Base-by-base conservation (phyloP, 768 basidiomycete genomes). In the Boletales sp. region DNA sequence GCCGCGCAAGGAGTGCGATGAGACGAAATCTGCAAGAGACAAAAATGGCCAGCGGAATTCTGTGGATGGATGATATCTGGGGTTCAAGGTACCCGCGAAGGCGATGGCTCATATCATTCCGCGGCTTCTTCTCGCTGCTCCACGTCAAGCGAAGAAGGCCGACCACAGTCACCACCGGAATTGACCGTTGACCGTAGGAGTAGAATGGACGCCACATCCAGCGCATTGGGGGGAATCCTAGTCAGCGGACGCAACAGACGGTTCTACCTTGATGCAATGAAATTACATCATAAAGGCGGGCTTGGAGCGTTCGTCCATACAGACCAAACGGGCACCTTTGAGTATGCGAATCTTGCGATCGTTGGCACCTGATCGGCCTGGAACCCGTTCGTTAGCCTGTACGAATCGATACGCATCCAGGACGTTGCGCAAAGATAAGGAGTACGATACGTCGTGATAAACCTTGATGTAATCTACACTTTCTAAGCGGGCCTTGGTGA, bases 381-480 rank as follows among this genome's bases (percentile, higher is more conserved):
- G 41, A 48, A 21, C 54, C 32, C 54, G 35, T 19, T 24, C 41
- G 47, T 47, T 46, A 21, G 32, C 53, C 12, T 43, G 50, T 31
- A 60, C 50, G 56, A 73, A 78, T 19, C 58, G 59, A 75, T 82
- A 84, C 13, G 73, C 69, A 59, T 82, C 76, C 40, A 84, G 63
- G 30, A 79, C 55, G 48, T 69, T 74, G 40, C 83, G 72, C 13
- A 84, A 61, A 52, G 68, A 64, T 63, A 82, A 72, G 8, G 79
- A 71, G 54, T 72, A 68, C 34, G 61, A 53, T 29, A 74, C 72
- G 53, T 83, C 80, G 57, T 83, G 81, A 61, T 82, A 82, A 31
- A 84, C 63, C 61, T 81, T 82, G 68, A 84, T 76, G 55, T 78
- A 70, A 57, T 84, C 81, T 39, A 69, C 59, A 8, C 50, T 49